Base-by-base conservation (phyloP, 2,329 filamentous ascomycete species). In the Diaporthe humulicola region DNA sequence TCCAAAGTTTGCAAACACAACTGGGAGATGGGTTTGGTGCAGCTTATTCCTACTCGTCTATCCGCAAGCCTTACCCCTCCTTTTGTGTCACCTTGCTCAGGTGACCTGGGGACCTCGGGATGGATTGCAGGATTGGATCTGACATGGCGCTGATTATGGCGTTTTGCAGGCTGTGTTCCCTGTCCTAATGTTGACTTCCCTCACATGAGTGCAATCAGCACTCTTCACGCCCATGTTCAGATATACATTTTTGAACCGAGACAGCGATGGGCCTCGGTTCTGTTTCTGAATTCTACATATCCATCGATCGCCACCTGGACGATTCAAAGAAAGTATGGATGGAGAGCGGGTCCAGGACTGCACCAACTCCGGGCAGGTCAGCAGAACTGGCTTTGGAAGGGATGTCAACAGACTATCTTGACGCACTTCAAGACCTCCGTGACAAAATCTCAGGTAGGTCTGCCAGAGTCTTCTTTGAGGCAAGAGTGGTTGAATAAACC, bases 391-490 rank as follows among this genome's bases (percentile, higher is more conserved):
- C 54, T 6, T n/a, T 57, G 1, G 19, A 22, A 6, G 54, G 4
- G 10, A 7, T 2, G 30, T 2, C 19, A 57, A 6, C 4, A 0
- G 19, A 36, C 54, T 57, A 57, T 19, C 3, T 57, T 1, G 54
- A 36, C 2, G 54, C 9, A 33, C 30, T 57, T 14, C 8, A 36
- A 22, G 54, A 36, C 19, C 19, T 57, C 2, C 8, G 3, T 3
- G 8, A 36, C 4, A 36, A 36, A 4, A 14, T 57, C 9, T n/a
- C 19, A 36, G 19, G 30, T 57, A 36, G 0, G 54, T 15, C 22
- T 57, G 8, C 2, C 5, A 14, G 9, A 14, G 10, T 8, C 3
- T 1, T 4, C 19, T n/a, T 14, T 4, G 4, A 3, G 14, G 3
- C n/a, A 7, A 4, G 10, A 1, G 6, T 36, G 54, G 7, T 30